Percentiles rank a stretch among this genome's conserved stretches.
These are phyloP conservation scores for Ensete ventricosum DNA, from an alignment of 176 grass and related monocot species.

Conservation along the genomic window DNA sequence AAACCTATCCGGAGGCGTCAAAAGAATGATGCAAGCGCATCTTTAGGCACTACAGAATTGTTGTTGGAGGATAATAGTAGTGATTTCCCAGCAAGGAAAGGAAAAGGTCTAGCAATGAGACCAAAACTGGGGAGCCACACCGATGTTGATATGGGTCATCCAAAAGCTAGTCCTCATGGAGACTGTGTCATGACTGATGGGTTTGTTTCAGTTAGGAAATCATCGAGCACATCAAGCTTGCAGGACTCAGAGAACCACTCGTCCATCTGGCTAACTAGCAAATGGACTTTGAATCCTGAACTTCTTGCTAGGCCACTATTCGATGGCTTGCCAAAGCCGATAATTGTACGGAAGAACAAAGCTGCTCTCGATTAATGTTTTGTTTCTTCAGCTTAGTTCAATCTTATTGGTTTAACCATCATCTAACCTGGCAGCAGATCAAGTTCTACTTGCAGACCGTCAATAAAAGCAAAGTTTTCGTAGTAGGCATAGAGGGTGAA, in stretches of 20 bases:
- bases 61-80: conserved; percentile 50
- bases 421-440: not conserved
- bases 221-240: conserved; percentile 83
- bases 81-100: conserved; percentile 38
- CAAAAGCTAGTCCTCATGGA: conserved; percentile 45
- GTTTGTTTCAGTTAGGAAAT: conserved; percentile 64
- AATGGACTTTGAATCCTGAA: conserved; percentile 83
- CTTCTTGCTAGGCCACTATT: conserved; percentile 59
- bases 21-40: conserved; percentile 42
- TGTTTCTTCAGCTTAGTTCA: not conserved
- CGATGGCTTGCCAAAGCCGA: conserved; percentile 77
- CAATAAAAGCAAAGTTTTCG: no score
- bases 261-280: conserved; percentile 68
- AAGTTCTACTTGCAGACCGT: not conserved
- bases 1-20: conserved; percentile 49
- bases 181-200: conserved; percentile 39
- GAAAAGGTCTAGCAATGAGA: conserved; percentile 61
- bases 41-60: conserved; percentile 10
- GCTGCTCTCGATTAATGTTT: conserved; percentile 61
- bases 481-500: no score
- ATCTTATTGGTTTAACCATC: not conserved
- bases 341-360: conserved; percentile 74
- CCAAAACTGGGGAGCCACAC: conserved; percentile 49
- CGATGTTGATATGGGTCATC: conserved; percentile 58
- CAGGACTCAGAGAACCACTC: conserved; percentile 69